Evolutionary conservation across 306 rosid genomes (phyloP).

Genomic region (Begonia loranthoides): DNA sequence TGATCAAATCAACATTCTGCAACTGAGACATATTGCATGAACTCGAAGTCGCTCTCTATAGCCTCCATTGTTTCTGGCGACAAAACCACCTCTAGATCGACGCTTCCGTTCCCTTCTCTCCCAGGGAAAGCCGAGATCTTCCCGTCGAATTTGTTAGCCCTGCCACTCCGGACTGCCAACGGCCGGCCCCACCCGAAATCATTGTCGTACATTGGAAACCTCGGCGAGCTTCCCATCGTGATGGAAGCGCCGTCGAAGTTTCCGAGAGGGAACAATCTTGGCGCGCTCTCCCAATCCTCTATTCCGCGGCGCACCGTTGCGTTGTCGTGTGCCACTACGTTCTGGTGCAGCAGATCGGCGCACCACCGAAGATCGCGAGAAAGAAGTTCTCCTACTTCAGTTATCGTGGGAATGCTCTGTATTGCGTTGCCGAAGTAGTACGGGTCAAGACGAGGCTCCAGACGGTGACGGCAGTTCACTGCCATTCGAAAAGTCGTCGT

Average conservation of each 20-base stretch:
- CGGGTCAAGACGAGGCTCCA: slow-evolving; percentile 8
- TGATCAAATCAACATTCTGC: too few relatives aligned
- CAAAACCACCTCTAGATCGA: slow-evolving; percentile 13
- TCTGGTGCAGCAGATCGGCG: slow-evolving; percentile 10
- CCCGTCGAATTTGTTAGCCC: slow-evolving; percentile 18
- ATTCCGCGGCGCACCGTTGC: slow-evolving; percentile 13
- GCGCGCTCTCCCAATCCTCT: slow-evolving; percentile 12
- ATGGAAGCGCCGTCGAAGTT: slow-evolving; percentile 13
- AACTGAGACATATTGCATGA: slow-evolving; percentile 9
- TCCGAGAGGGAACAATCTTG: slow-evolving; percentile 12
- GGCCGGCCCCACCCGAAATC: slow-evolving; percentile 18
- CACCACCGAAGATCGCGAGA: slow-evolving; percentile 13
- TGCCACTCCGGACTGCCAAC: slow-evolving; percentile 9
- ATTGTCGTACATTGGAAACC: slow-evolving; percentile 16
- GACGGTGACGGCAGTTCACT: slow-evolving; percentile 16
- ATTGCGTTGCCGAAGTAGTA: slow-evolving; percentile 16
- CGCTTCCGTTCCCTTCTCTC: slow-evolving; percentile 10
- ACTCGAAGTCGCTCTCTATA: slow-evolving; percentile 10
- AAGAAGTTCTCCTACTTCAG: slow-evolving; percentile 8
- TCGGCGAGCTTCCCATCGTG: slow-evolving; percentile 19
- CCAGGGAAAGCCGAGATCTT: slow-evolving; percentile 19
- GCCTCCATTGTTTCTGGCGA: slow-evolving; percentile 14
- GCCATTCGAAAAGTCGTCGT: slow-evolving; percentile 17
- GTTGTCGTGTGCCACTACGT: slow-evolving; percentile 11
- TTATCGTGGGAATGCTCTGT: slow-evolving; percentile 13